phyloP scores from a whole-genome alignment of 2,329 filamentous ascomycete genomes.

The Setomelanomma holmii region DNA sequence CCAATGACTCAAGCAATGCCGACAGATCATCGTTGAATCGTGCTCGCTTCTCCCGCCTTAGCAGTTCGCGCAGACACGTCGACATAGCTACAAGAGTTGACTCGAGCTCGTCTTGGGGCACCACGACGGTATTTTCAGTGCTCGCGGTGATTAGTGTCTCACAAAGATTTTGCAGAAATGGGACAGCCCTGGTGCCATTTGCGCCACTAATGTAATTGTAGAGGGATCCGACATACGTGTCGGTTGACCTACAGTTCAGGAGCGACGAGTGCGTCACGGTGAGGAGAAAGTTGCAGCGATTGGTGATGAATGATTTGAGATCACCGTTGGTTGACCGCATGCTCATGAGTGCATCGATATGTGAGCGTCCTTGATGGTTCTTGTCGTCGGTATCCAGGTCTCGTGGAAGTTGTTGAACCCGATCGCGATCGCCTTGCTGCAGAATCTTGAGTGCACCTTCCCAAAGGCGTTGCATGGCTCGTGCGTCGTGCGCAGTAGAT shows the following conservation, averaged over 20 bases:
- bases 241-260: conserved; percentile 44
- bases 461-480: conserved; percentile 35
- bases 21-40: conserved; percentile 29
- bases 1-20: conserved; percentile 11
- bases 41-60: conserved; percentile 24
- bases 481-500: conserved; percentile 15
- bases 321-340: conserved; percentile 5
- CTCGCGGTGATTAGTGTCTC: conserved; percentile 11
- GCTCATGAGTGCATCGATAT: conserved; percentile 35
- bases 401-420: conserved; percentile 38
- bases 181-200: conserved; percentile 37
- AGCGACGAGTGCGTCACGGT: conserved; percentile 44
- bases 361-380: conserved; percentile 31
- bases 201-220: conserved; percentile 47
- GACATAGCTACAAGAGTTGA: conserved; percentile 16
- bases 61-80: conserved; percentile 23
- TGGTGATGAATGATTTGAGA: conserved; percentile 9
- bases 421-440: conserved; percentile 37
- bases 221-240: conserved; percentile 43
- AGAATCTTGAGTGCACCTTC: conserved; percentile 35
- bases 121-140: neutral
- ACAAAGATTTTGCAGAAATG: conserved; percentile 39
- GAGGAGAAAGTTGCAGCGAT: conserved; percentile 24
- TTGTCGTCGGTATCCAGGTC: conserved; percentile 40
- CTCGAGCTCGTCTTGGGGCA: neutral